These are phyloP conservation scores for Neurospora terricola DNA, from an alignment of 495 filamentous ascomycete species.

Conservation along the genomic window DNA sequence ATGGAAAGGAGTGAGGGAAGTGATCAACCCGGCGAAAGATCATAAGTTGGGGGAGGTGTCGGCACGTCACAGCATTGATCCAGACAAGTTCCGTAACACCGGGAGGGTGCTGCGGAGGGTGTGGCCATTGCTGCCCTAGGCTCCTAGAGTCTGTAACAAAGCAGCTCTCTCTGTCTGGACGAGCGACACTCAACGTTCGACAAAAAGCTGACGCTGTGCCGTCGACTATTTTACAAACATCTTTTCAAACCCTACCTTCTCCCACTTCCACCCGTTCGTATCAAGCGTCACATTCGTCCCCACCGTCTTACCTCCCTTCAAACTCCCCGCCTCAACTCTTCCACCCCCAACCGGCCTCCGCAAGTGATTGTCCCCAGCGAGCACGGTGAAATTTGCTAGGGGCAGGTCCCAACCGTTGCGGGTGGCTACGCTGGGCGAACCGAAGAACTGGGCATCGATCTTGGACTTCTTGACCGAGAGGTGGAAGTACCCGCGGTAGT, in stretches of 20 bases:
- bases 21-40: slow-evolving; percentile 41
- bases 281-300: slow-evolving; percentile 38
- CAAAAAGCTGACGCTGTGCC: neutral
- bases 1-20: slow-evolving; percentile 28
- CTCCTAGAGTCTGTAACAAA: neutral
- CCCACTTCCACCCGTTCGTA: slow-evolving; percentile 30
- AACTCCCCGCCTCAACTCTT: slow-evolving; percentile 30
- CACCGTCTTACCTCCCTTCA: slow-evolving; percentile 37
- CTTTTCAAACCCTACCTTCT: slow-evolving; percentile 6
- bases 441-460: slow-evolving; percentile 47
- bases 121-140: neutral
- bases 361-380: slow-evolving; percentile 44
- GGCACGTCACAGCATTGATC: slow-evolving; percentile 33
- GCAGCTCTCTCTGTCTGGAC: neutral
- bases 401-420: slow-evolving; percentile 44
- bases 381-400: slow-evolving; percentile 53
- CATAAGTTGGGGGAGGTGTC: slow-evolving; percentile 38
- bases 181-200: neutral
- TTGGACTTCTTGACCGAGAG: slow-evolving; percentile 38
- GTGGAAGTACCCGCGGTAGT: slow-evolving; percentile 53
- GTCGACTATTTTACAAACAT: slow-evolving; percentile 3
- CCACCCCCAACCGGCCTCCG: slow-evolving; percentile 35
- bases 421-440: slow-evolving; percentile 28
- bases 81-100: slow-evolving; percentile 18
- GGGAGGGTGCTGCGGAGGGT: neutral